Evolutionary conservation across 2,329 filamentous ascomycete species (phyloP).

Genomic region (Malbranchea zuffiana): DNA sequence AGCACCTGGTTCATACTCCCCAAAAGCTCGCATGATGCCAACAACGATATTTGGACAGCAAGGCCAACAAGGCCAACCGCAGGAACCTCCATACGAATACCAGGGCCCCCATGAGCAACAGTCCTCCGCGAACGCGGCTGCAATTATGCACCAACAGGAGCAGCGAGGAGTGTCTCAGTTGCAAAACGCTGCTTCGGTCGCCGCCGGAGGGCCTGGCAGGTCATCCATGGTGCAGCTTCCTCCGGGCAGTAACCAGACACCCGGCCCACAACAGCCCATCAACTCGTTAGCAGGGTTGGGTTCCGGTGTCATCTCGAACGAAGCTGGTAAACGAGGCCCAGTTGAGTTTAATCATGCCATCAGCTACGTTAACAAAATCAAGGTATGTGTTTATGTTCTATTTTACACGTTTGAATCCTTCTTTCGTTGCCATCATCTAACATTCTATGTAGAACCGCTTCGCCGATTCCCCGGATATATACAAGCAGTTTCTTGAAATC

Average conservation of each 20-base stretch:
- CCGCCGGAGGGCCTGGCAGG: slow-evolving; percentile 39
- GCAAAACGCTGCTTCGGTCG: slow-evolving; percentile 54
- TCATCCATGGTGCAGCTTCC: slow-evolving; percentile 40
- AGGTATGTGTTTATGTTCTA: slow-evolving; percentile 50
- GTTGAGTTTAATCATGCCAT: slow-evolving; percentile 99
- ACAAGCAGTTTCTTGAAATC: slow-evolving; percentile 98
- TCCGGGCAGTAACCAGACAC: slow-evolving; percentile 35
- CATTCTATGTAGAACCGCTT: slow-evolving; percentile 66
- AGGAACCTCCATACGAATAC: slow-evolving; percentile 35
- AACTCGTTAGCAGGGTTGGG: slow-evolving; percentile 52
- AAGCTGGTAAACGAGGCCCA: slow-evolving; percentile 73
- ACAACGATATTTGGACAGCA: slow-evolving; percentile 29
- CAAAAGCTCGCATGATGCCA: slow-evolving; percentile 29
- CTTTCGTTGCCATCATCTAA: neutral
- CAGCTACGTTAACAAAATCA: slow-evolving; percentile 99
- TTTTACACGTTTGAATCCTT: neutral
- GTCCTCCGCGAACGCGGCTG: slow-evolving; percentile 35
- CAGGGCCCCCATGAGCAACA: slow-evolving; percentile 36
- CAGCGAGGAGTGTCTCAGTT: slow-evolving; percentile 56
- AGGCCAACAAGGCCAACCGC: slow-evolving; percentile 28
- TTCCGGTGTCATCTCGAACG: slow-evolving; percentile 44
- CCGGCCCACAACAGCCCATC: slow-evolving; percentile 41
- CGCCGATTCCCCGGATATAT: slow-evolving; percentile 91
- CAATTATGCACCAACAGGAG: slow-evolving; percentile 50
- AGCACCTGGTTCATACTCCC: slow-evolving; percentile 31